A percentile compares a stretch with the other conserved stretches of the same genome.
phyloP scores from a whole-genome alignment of 495 filamentous ascomycete species.

The Tuber calosporum region DNA sequence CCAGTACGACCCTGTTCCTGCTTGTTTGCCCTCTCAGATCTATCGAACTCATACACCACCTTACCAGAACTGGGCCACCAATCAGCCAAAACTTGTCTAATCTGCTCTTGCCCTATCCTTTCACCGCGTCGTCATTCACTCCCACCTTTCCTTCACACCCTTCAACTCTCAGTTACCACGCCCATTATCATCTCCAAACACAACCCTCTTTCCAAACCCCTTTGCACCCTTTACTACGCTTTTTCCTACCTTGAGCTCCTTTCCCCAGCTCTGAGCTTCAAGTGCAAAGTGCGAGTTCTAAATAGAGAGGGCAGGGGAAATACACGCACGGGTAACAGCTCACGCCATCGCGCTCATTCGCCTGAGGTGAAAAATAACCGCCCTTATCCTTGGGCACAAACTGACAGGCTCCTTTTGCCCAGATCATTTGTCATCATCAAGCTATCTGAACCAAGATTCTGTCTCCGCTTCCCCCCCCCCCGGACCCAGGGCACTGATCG shows the following conservation, averaged over 20 bases:
- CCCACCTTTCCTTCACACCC: neutral
- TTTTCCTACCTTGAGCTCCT: neutral
- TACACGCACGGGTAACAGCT: neutral
- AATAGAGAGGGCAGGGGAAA: neutral
- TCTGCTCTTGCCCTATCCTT: neutral
- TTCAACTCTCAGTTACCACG: neutral
- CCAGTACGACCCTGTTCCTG: neutral
- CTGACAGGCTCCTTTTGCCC: slow-evolving; percentile 2
- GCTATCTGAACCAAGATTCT: neutral
- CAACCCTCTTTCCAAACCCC: neutral
- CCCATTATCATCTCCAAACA: neutral
- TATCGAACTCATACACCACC: neutral
- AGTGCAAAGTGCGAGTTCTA: slow-evolving; percentile 1
- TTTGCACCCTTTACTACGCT: neutral
- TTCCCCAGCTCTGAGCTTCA: neutral
- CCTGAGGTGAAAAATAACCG: neutral
- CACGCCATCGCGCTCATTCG: neutral
- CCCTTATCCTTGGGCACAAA: neutral
- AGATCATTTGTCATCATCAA: slow-evolving; percentile 3
- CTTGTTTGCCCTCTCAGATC: neutral
- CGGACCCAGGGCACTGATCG: slow-evolving; percentile 1
- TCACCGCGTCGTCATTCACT: neutral
- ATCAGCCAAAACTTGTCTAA: neutral
- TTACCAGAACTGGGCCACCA: neutral
- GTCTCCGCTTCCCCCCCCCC: neutral